A percentile compares a stretch with the other conserved stretches of the same genome.
phyloP scores from a whole-genome alignment of 495 filamentous ascomycete genomes.

The Daldinia loculata region DNA sequence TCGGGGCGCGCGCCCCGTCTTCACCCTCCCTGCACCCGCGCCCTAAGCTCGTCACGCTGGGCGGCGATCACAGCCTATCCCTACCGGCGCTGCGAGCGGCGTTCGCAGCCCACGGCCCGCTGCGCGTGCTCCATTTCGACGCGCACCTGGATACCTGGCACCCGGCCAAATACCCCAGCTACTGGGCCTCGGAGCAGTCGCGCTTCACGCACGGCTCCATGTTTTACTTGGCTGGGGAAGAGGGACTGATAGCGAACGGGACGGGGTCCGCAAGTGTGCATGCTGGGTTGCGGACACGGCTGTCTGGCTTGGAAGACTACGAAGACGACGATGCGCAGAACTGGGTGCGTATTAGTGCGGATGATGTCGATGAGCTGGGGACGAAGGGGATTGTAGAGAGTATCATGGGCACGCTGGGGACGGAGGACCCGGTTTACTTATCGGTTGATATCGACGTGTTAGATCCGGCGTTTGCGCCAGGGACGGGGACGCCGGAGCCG shows the following conservation, averaged over 20 bases:
- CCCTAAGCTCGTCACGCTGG: slow-evolving; percentile 78
- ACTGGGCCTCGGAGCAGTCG: slow-evolving; percentile 73
- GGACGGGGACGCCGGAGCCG: slow-evolving; percentile 77
- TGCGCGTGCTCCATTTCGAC: slow-evolving; percentile 87
- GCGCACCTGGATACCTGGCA: slow-evolving; percentile 86
- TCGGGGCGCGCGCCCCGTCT: slow-evolving; percentile 49
- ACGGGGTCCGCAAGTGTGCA: slow-evolving; percentile 71
- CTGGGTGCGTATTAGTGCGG: slow-evolving; percentile 70
- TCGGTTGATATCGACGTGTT: slow-evolving; percentile 79
- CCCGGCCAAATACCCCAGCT: slow-evolving; percentile 76
- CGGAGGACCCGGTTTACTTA: slow-evolving; percentile 73
- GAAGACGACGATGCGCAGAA: slow-evolving; percentile 69
- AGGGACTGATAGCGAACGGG: slow-evolving; percentile 73
- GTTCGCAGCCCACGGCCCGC: slow-evolving; percentile 73
- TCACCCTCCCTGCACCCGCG: slow-evolving; percentile 44
- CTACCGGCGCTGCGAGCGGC: slow-evolving; percentile 78
- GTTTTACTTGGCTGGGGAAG: slow-evolving; percentile 82
- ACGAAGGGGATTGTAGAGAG: slow-evolving; percentile 63
- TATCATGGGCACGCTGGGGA: slow-evolving; percentile 67
- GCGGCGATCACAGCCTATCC: slow-evolving; percentile 83
- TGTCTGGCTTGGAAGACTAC: slow-evolving; percentile 75
- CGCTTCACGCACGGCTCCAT: slow-evolving; percentile 86
- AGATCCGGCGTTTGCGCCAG: slow-evolving; percentile 75
- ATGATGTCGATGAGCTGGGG: slow-evolving; percentile 76
- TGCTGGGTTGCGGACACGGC: slow-evolving; percentile 76